Conservation (phyloP, 768 basidiomycete species). For the Lanmaoa pseudosensibilis region DNA sequence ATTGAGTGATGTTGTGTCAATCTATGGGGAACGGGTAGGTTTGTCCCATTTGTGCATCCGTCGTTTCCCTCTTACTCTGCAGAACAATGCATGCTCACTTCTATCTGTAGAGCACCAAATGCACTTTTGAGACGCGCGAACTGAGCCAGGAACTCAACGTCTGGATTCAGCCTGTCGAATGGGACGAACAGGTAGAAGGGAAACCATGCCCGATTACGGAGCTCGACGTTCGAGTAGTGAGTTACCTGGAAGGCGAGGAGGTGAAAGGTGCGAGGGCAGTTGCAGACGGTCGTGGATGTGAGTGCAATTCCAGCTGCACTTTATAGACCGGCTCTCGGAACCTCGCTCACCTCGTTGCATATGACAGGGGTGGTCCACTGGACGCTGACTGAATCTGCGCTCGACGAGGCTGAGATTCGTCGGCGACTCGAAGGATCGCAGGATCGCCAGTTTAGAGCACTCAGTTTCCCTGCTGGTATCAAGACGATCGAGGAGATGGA, state of each 20-base stretch:
- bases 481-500: constrained; percentile 27
- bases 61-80: not conserved
- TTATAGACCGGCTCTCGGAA: not conserved
- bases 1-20: constrained; percentile 51
- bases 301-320: not conserved
- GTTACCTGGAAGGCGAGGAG: constrained; percentile 42
- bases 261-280: constrained; percentile 40
- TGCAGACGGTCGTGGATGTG: constrained; percentile 20
- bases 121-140: constrained; percentile 60
- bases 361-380: constrained; percentile 63
- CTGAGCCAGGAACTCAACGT: constrained; percentile 48
- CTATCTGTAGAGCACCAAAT: constrained; percentile 48
- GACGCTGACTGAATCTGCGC: constrained; percentile 44
- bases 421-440: constrained; percentile 33
- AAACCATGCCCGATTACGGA: constrained; percentile 50
- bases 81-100: not conserved
- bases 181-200: constrained; percentile 38
- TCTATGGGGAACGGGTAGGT: constrained; percentile 68
- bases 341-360: not conserved
- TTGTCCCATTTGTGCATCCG: not conserved
- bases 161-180: constrained; percentile 64
- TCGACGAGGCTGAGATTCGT: constrained; percentile 37
- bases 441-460: constrained; percentile 47
- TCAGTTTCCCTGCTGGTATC: constrained; percentile 52
- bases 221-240: constrained; percentile 51